Evolutionary conservation across 2,329 filamentous ascomycete species (phyloP), one percentile per base, ranked within the genome.

Genomic region (Colletotrichum sp.): DNA sequence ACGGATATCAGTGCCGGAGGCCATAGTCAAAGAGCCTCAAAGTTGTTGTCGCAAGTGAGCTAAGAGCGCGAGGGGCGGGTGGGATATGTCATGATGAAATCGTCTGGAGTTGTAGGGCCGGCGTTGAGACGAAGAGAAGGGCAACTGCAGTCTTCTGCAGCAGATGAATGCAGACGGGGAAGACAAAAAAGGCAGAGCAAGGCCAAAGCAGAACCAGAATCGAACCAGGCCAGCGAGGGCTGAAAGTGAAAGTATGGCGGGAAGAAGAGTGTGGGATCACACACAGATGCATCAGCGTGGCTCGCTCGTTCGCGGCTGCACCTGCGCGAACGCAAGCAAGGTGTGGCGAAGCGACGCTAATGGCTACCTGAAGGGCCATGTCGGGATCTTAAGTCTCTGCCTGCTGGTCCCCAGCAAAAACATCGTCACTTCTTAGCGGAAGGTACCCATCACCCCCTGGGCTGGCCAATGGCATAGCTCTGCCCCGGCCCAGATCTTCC

Each of bases 271-370:
- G 68, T 69, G 52, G 67, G 55, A 69, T 69, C 34, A 52, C 44
- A 49, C 24, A 55, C 68, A 71, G 68, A 28, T 64, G 59, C 36
- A 64, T 39, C 63, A 28, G 55, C 36, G 68, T 49, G 57, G 67
- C 68, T 71, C 68, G 59, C 36, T 71, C 36, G 57, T 63, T 71
- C 59, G 63, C 68, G 28, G 52, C 28, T 67, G 52, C 36, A 55
- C 16, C 64, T 60, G 66, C 30, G 52, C 62, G 69, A 67, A 67
- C 69, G 62, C 30, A 72, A 60, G 62, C 69, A 75, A 67, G 24
- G 30, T 66, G 72, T 75, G 72, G 72, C 69, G 62, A 69, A 72
- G 69, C 62, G 62, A 67, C 72, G 52, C 72, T 75, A 75, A 71
- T 72, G 36, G 39, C 68, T 64, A 60, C 68, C 36, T 66, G 52